phyloP scores from a whole-genome alignment of 805 yeast species.

The Nakazawaea ishiwadae region DNA sequence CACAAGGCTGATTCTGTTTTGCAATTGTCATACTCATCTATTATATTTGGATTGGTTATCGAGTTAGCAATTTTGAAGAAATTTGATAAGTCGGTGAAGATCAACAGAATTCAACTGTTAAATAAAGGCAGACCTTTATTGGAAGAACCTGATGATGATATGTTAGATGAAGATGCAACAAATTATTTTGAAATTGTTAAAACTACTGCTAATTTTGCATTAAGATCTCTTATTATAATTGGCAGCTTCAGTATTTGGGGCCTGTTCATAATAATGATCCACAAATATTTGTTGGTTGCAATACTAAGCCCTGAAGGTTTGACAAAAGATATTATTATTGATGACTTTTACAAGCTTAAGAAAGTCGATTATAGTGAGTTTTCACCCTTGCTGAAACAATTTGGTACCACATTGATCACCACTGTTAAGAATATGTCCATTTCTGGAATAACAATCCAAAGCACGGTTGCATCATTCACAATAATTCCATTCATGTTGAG shows the following conservation, averaged over 20 bases:
- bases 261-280: not conserved
- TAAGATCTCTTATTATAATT: not conserved
- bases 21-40: conserved; percentile 1
- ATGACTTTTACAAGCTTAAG: not conserved
- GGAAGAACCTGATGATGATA: not conserved
- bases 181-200: no score
- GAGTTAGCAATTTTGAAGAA: not conserved
- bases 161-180: not conserved
- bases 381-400: not conserved
- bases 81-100: not conserved
- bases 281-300: not conserved
- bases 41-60: conserved; percentile 4
- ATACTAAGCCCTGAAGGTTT: conserved; percentile 1
- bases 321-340: not conserved
- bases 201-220: not conserved
- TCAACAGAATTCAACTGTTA: conserved; percentile 1
- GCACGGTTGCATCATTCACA: not conserved
- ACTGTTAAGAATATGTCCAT: not conserved
- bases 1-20: not conserved
- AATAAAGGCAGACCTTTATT: not conserved
- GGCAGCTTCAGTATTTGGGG: not conserved
- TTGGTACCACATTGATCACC: no score
- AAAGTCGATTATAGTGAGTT: not conserved
- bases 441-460: not conserved
- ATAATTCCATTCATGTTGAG: not conserved